phyloP scores from a whole-genome alignment of 805 yeast genomes.

The Candida verbasci region DNA sequence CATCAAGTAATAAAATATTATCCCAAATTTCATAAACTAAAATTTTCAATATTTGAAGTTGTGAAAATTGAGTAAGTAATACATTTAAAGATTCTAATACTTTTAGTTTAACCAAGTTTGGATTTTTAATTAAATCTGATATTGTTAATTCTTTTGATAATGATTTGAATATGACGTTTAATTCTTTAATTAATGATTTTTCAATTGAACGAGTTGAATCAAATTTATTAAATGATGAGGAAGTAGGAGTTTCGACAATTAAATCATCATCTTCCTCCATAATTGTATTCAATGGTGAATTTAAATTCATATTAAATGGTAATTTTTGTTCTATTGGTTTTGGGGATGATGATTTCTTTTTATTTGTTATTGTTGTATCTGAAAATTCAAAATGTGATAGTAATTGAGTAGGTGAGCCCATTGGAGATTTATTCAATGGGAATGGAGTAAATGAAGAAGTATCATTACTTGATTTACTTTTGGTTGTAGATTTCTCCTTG shows the following conservation, averaged over 20 bases:
- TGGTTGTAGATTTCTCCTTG: background rate
- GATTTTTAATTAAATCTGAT: conserved; percentile 5
- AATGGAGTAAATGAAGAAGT: conserved; percentile 9
- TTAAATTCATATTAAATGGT: background rate
- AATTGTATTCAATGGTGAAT: conserved; percentile 7
- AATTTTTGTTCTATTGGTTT: background rate
- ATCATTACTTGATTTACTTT: background rate
- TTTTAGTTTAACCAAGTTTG: background rate
- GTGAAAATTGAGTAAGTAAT: conserved; percentile 1
- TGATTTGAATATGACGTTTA: background rate
- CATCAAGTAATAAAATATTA: conserved; percentile 8
- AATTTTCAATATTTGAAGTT: background rate
- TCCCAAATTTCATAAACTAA: conserved; percentile 14
- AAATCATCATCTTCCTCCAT: conserved; percentile 8
- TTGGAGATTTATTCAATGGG: conserved; percentile 7
- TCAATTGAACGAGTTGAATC: background rate
- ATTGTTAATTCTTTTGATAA: conserved; percentile 2
- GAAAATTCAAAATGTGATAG: background rate
- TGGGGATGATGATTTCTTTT: background rate
- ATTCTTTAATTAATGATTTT: conserved; percentile 1
- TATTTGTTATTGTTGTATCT: too few species aligned
- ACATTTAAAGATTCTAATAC: background rate
- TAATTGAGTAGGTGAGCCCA: conserved; percentile 1
- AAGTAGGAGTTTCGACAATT: conserved; percentile 1
- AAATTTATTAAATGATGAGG: conserved; percentile 1